Conservation (phyloP, 768 basidiomycete species). For the Leccinum olivaceopallidum region DNA sequence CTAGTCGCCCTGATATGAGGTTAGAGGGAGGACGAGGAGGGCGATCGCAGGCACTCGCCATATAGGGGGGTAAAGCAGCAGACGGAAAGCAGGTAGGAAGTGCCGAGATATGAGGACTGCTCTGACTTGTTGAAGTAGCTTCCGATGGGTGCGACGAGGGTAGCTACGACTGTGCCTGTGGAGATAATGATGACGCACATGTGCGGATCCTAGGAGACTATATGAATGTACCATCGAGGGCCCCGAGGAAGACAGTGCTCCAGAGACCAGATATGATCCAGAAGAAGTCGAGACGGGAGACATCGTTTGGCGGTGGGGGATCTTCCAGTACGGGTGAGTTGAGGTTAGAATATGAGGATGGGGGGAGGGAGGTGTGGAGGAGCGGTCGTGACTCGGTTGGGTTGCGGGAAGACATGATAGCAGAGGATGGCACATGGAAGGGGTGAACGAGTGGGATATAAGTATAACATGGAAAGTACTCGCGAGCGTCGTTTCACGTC, state of each 20-base stretch:
- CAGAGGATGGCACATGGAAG: not conserved
- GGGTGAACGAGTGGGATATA: slow-evolving; percentile 16
- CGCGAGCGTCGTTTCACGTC: slow-evolving; percentile 22
- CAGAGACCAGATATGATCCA: slow-evolving; percentile 81
- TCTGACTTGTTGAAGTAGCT: slow-evolving; percentile 80
- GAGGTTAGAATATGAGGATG: slow-evolving; percentile 47
- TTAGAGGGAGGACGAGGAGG: slow-evolving; percentile 11
- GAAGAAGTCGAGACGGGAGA: slow-evolving; percentile 52
- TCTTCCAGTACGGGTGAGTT: slow-evolving; percentile 30
- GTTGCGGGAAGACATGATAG: slow-evolving; percentile 34
- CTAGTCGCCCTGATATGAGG: slow-evolving; percentile 62
- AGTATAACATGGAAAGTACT: slow-evolving; percentile 19
- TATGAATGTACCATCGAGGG: slow-evolving; percentile 64
- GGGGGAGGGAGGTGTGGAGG: slow-evolving; percentile 36
- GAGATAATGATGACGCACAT: slow-evolving; percentile 1
- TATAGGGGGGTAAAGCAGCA: slow-evolving; percentile 92
- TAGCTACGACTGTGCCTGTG: slow-evolving; percentile 80
- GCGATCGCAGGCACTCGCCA: slow-evolving; percentile 46
- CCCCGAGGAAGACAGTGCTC: slow-evolving; percentile 82
- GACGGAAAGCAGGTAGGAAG: slow-evolving; percentile 82
- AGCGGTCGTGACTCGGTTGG: slow-evolving; percentile 55
- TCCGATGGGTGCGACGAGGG: slow-evolving; percentile 81
- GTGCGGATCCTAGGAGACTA: slow-evolving; percentile 1
- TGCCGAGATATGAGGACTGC: slow-evolving; percentile 85
- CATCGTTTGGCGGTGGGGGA: slow-evolving; percentile 40